Conservation (phyloP, 257 asterid genomes). For the Solanum raphanifolium region DNA sequence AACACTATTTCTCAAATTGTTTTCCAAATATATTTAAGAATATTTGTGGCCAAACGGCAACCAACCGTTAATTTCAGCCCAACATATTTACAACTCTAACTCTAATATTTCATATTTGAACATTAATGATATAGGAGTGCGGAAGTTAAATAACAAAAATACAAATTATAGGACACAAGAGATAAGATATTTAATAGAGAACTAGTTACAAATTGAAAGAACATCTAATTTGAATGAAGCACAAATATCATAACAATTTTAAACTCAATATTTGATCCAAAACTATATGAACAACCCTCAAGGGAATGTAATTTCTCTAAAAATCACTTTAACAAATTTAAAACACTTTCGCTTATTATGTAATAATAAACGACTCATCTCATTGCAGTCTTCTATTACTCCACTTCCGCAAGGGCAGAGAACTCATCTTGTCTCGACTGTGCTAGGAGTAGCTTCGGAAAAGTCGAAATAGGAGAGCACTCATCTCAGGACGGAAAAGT, state of each 20-base stretch:
- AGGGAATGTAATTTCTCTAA: background rate
- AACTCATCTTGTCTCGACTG: too few species aligned
- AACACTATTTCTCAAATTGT: background rate
- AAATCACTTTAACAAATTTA: background rate
- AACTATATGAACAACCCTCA: background rate
- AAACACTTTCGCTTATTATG: background rate
- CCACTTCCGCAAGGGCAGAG: background rate
- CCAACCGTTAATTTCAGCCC: too few species aligned
- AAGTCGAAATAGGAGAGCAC: too few species aligned
- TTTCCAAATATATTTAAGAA: background rate
- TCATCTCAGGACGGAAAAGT: background rate
- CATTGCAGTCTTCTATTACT: too few species aligned
- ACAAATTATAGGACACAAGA: background rate
- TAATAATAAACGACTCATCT: background rate
- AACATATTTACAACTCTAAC: too few species aligned
- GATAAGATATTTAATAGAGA: background rate
- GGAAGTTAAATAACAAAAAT: too few species aligned
- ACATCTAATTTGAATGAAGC: background rate
- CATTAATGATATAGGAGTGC: too few species aligned
- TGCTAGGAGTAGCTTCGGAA: background rate
- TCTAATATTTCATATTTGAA: too few species aligned
- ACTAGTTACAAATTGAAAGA: background rate
- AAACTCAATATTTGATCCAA: background rate
- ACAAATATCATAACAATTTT: background rate
- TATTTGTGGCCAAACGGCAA: too few species aligned